Evolutionary conservation across 108 stramenopile species (phyloP), one percentile per base, ranked within the genome.

Genomic region (Discostella pseudostelligera): DNA sequence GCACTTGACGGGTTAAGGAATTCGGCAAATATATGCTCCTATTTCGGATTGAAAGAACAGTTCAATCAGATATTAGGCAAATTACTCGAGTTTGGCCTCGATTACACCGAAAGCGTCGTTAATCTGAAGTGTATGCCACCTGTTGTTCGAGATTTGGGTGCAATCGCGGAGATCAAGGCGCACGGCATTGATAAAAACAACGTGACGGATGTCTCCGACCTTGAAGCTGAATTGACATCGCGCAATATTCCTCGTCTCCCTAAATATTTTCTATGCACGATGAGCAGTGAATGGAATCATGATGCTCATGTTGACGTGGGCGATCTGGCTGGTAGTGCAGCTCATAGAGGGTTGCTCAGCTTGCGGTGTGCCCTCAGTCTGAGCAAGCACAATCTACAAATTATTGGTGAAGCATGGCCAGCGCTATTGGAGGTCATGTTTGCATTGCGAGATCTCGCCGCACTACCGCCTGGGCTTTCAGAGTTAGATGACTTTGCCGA

Each of bases 401-500:
- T 58, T 53, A 64, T 88, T 19, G 39, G 59, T 20, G 67, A 74
- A 39, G 83, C 90, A 19, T 85, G 87, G 84, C 87, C 87, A 22
- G 24, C 47, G 9, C 71, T 88, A 7, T 66, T 92, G 44, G 87
- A 88, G 10, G 83, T 84, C 11, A 60, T 92, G 21, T 86, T 84
- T 71, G 83, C 80, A 17, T 65, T 92, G 20, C 86, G 90, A 12
- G 90, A 92, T 45, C 76, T 86, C 0, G 46, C 78, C 42, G 90
- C 84, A 6, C 70, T 92, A 8, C 90, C 90, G 9, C 56, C 76
- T n/a, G 70, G 86, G 9, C 61, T 92, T n/a, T 50, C 86, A 3
- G 85, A 87, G 67, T 71, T 88, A 37, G 90, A 92, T 49, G 90
- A 92, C 58, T 92, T 92, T 75, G 90, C 87, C 10, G 90, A 92